phyloP scores from a whole-genome alignment of 768 basidiomycete species.

The Grammothele lineata region DNA sequence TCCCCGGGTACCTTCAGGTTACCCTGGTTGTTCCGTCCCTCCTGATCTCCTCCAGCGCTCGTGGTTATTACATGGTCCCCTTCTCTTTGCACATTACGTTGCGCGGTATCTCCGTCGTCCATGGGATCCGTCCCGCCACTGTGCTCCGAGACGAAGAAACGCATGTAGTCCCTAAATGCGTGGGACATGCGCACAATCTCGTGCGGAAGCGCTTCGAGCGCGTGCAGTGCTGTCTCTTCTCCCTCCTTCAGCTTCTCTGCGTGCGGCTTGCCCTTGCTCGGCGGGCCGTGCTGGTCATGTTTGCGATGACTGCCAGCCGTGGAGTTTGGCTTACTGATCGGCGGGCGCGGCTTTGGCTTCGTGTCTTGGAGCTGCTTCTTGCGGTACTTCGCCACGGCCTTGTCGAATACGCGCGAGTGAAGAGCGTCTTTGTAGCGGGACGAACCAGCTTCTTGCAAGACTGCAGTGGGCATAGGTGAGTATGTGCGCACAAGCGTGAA shows the following conservation, averaged over 20 bases:
- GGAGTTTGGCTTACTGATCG: neutral
- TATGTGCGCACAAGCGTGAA: neutral
- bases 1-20: slow-evolving; percentile 19
- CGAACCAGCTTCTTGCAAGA: slow-evolving; percentile 63
- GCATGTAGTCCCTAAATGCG: slow-evolving; percentile 39
- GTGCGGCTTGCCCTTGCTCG: slow-evolving; percentile 2
- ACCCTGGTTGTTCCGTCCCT: slow-evolving; percentile 6
- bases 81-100: no score
- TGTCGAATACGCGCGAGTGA: slow-evolving; percentile 40
- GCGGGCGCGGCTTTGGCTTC: slow-evolving; percentile 2
- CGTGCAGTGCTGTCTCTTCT: slow-evolving; percentile 20
- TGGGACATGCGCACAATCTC: slow-evolving; percentile 34
- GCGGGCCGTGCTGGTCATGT: neutral
- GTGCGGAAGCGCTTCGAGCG: slow-evolving; percentile 36
- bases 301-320: no score
- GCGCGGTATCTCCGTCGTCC: neutral
- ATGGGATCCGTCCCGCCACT: slow-evolving; percentile 3
- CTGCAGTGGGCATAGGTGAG: slow-evolving; percentile 27
- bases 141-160: slow-evolving; percentile 30
- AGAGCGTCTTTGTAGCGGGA: slow-evolving; percentile 58
- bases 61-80: no score
- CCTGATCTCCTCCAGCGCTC: slow-evolving; percentile 6
- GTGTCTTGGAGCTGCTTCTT: slow-evolving; percentile 10
- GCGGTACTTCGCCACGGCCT: slow-evolving; percentile 43
- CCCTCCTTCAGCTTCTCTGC: slow-evolving; percentile 6